Percentiles rank a stretch among this genome's conserved stretches.
Evolutionary conservation across 345 rosid species (phyloP).

Genomic region (Salix viminalis): DNA sequence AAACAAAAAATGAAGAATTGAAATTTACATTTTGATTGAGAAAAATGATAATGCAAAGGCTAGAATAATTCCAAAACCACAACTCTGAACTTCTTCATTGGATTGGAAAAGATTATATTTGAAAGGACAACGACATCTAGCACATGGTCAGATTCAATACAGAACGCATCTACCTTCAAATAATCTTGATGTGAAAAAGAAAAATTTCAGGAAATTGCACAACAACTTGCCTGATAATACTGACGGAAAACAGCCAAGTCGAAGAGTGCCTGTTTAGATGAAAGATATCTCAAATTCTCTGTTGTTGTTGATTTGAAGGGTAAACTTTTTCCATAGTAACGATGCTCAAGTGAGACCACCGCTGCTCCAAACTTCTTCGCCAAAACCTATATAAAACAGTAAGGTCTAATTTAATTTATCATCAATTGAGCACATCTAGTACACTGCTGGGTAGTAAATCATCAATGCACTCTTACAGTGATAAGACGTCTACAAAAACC

Average conservation of each 20-base stretch:
- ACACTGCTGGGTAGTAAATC: not conserved
- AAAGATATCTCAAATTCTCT: slow-evolving; percentile 76
- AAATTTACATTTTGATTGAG: too few relatives aligned
- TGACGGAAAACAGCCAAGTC: slow-evolving; percentile 87
- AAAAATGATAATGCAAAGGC: too few relatives aligned
- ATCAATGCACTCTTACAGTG: not conserved
- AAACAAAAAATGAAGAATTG: slow-evolving; percentile 10
- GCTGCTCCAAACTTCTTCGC: slow-evolving; percentile 98
- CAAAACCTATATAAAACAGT: slow-evolving; percentile 48
- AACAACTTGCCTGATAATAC: slow-evolving; percentile 58
- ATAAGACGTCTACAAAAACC: not conserved
- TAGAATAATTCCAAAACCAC: not conserved
- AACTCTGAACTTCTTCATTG: not conserved
- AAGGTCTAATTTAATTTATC: not conserved
- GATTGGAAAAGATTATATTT: not conserved
- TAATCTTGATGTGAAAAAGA: not conserved
- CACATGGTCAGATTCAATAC: not conserved
- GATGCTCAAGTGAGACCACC: slow-evolving; percentile 90
- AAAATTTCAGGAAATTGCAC: slow-evolving; percentile 27
- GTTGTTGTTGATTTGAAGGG: slow-evolving; percentile 70
- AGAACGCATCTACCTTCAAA: not conserved
- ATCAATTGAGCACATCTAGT: not conserved
- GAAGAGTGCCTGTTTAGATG: slow-evolving; percentile 82
- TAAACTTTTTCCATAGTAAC: slow-evolving; percentile 81
- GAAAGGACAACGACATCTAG: not conserved